Percentiles rank a stretch among this genome's conserved stretches.
These are phyloP conservation scores for Auxenochlorella protothecoides DNA, from an alignment of 139 green algal genomes.

Conservation along the genomic window DNA sequence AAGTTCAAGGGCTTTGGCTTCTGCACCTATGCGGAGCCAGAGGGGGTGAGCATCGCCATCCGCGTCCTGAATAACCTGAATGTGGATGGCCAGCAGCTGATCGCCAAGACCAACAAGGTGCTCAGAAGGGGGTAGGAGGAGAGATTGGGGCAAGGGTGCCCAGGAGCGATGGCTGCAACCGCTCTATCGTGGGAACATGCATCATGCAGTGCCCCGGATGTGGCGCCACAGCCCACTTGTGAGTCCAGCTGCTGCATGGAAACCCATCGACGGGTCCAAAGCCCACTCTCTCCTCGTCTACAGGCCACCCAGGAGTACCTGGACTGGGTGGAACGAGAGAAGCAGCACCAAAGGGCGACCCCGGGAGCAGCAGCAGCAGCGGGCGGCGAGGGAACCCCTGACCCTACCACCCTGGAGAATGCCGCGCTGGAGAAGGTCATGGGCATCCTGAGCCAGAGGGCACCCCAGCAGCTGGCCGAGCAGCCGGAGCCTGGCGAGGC, in stretches of 20 bases:
- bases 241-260: too few species aligned
- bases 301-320: slow-evolving; percentile 18
- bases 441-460: slow-evolving; percentile 41
- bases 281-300: neutral
- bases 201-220: too few species aligned
- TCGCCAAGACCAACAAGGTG: slow-evolving; percentile 70
- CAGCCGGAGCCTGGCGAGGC: slow-evolving; percentile 3
- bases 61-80: slow-evolving; percentile 50
- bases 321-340: slow-evolving; percentile 11
- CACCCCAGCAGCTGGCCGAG: neutral
- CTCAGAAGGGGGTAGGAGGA: neutral
- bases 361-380: slow-evolving; percentile 5
- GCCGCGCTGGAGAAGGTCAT: slow-evolving; percentile 42
- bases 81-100: slow-evolving; percentile 74
- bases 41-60: slow-evolving; percentile 60
- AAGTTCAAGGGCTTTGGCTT: slow-evolving; percentile 85
- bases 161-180: too few species aligned
- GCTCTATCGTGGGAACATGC: too few species aligned
- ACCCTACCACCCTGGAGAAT: slow-evolving; percentile 9
- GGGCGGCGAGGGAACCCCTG: too few species aligned
- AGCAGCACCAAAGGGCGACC: slow-evolving; percentile 13
- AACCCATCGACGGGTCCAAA: too few species aligned
- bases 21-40: slow-evolving; percentile 68
- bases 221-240: too few species aligned
- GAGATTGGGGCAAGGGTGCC: too few species aligned